phyloP scores from a whole-genome alignment of 768 basidiomycete genomes.

The Russula virescens region DNA sequence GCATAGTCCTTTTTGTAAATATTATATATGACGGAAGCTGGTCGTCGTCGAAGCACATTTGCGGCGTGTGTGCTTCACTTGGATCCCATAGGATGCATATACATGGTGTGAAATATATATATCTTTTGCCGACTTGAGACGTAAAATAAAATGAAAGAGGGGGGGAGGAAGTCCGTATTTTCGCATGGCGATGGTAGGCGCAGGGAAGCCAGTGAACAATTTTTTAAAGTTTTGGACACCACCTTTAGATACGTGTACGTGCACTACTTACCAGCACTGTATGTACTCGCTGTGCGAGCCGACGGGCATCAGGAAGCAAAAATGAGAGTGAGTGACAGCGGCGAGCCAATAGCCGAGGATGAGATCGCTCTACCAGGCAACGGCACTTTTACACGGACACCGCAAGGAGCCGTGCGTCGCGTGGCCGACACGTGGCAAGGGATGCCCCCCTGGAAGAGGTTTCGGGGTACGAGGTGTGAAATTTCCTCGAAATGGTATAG shows the following conservation, averaged over 20 bases:
- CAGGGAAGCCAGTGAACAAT: background rate
- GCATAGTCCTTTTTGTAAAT: background rate
- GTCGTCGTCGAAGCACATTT: background rate
- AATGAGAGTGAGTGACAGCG: background rate
- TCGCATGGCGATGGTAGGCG: background rate
- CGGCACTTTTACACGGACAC: too few species aligned
- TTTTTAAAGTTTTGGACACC: background rate
- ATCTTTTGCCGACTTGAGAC: background rate
- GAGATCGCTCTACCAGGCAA: too few species aligned
- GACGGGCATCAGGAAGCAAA: constrained; percentile 16
- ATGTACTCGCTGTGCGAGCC: background rate
- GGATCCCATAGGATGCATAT: too few species aligned
- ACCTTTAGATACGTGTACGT: background rate
- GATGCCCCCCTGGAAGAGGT: background rate
- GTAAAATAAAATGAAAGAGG: constrained; percentile 1
- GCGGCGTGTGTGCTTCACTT: background rate
- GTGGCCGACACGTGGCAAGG: constrained; percentile 9
- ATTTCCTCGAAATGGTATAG: constrained; percentile 8
- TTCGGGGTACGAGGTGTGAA: background rate
- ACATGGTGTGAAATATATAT: too few species aligned
- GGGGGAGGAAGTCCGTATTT: background rate
- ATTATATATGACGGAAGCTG: background rate
- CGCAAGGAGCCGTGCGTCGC: background rate
- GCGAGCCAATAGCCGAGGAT: constrained; percentile 1
- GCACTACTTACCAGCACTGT: too few species aligned